Evolutionary conservation across 192 early-diverging fungal species (phyloP), one percentile per base, ranked within the genome.

Genomic region (Linnemannia exigua): DNA sequence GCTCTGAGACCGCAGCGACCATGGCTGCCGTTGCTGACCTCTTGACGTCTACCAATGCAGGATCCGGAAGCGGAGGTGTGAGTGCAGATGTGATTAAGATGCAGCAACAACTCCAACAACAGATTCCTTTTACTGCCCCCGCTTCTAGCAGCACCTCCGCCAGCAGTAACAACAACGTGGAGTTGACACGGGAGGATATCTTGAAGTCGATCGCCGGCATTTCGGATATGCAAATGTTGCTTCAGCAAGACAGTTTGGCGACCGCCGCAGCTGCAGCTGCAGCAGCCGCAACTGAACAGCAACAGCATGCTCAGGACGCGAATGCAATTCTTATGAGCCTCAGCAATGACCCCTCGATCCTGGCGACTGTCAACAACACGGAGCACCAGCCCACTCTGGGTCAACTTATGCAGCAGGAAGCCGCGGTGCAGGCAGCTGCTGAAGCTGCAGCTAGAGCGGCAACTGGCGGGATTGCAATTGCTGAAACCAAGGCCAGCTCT

Each of bases 331-430:
- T 79, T 16, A 67, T 73, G 71, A 79, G 41, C 28, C 51, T 79
- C 6, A 73, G 61, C 61, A 73, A 70, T 51, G 76, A 79, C 61
- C 78, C 78, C 54, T 79, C 78, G 1, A 44, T 79, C 22, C n/a
- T 79, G 63, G 78, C 78, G 31, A 79, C 78, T 6, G 25, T 79
- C 61, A 73, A 66, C 14, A 54, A 67, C 44, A 31, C 77, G 44
- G 33, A 67, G 20, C 22, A 46, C 3, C 69, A 70, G n/a, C 70
- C 70, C 44, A 46, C 70, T 20, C n/a, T 71, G 28, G 58, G 58
- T 31, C 58, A 63, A 25, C 25, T 63, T 11, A 63, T 46, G 25
- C 70, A 71, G 41, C 41, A 25, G 20, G 41, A 75, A 28, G 37
- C 58, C 58, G 58, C 28, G 3, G 58, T 25, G 25, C 25, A 28